phyloP scores from a whole-genome alignment of 2,329 filamentous ascomycete species.

The Alternaria angustiovoidea region DNA sequence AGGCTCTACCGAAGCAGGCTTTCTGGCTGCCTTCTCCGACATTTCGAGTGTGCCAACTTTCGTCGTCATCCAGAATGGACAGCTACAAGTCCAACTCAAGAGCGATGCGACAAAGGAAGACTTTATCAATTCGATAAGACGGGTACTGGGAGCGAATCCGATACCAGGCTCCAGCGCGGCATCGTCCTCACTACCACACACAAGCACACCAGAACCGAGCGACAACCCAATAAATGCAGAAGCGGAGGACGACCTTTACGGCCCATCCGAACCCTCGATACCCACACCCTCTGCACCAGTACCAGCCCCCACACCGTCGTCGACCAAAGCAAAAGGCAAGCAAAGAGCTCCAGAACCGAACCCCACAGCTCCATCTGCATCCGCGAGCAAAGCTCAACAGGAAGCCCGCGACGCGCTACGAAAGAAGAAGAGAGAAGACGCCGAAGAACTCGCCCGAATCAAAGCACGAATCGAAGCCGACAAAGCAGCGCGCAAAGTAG shows the following conservation, averaged over 20 bases:
- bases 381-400: slow-evolving; percentile 50
- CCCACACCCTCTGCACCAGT: slow-evolving; percentile 12
- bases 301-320: slow-evolving; percentile 17
- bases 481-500: slow-evolving; percentile 68
- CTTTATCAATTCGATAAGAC: slow-evolving; percentile 66
- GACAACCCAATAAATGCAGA: slow-evolving; percentile 1
- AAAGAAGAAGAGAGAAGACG: slow-evolving; percentile 69
- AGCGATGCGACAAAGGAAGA: slow-evolving; percentile 70
- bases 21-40: slow-evolving; percentile 82
- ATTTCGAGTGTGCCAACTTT: slow-evolving; percentile 80
- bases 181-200: slow-evolving; percentile 16
- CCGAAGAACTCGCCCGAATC: slow-evolving; percentile 74
- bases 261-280: slow-evolving; percentile 6
- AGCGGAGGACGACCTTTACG: slow-evolving; percentile 18
- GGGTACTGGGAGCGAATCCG: slow-evolving; percentile 44
- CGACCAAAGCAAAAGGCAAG: slow-evolving; percentile 45
- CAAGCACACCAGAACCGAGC: slow-evolving; percentile 16
- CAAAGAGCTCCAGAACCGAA: slow-evolving; percentile 52
- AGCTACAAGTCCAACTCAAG: slow-evolving; percentile 78
- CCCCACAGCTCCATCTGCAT: slow-evolving; percentile 42
- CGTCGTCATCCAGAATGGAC: slow-evolving; percentile 81
- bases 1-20: slow-evolving; percentile 81
- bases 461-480: slow-evolving; percentile 80
- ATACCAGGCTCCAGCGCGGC: slow-evolving; percentile 35
- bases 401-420: slow-evolving; percentile 59